Evolutionary conservation across 2,329 filamentous ascomycete species (phyloP).

Genomic region (Phyllosticta capitalensis): DNA sequence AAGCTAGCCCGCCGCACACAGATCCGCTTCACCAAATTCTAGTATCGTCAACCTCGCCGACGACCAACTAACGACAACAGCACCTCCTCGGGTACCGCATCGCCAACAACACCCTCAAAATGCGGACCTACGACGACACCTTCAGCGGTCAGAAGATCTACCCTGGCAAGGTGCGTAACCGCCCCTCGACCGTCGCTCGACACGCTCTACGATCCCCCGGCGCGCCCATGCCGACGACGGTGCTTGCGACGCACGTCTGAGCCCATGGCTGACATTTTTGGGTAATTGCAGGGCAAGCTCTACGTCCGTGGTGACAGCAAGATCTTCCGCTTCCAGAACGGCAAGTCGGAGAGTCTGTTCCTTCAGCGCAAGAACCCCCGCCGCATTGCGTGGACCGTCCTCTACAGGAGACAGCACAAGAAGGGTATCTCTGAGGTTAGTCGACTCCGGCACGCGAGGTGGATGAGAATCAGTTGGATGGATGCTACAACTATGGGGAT

Average conservation of each 20-base stretch:
- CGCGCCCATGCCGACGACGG: neutral
- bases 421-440: conserved; percentile 99
- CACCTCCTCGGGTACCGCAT: conserved; percentile 30
- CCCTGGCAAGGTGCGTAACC: conserved; percentile 60
- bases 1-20: conserved; percentile 11
- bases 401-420: conserved; percentile 98
- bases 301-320: conserved; percentile 99
- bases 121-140: conserved; percentile 70
- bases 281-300: conserved; percentile 75
- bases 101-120: conserved; percentile 43
- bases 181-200: neutral
- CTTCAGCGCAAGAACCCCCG: conserved; percentile 99
- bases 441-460: conserved; percentile 12
- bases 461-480: neutral
- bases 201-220: neutral
- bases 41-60: conserved; percentile 19
- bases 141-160: conserved; percentile 73
- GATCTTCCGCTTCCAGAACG: conserved; percentile 99
- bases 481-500: neutral
- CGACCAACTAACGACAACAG: conserved; percentile 22
- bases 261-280: conserved; percentile 3
- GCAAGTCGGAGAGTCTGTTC: conserved; percentile 99
- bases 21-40: conserved; percentile 19
- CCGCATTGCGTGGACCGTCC: conserved; percentile 96
- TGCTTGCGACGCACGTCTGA: neutral